Conservation (phyloP, 371 early-diverging fungal genomes). For the Funneliformis caledonium region DNA sequence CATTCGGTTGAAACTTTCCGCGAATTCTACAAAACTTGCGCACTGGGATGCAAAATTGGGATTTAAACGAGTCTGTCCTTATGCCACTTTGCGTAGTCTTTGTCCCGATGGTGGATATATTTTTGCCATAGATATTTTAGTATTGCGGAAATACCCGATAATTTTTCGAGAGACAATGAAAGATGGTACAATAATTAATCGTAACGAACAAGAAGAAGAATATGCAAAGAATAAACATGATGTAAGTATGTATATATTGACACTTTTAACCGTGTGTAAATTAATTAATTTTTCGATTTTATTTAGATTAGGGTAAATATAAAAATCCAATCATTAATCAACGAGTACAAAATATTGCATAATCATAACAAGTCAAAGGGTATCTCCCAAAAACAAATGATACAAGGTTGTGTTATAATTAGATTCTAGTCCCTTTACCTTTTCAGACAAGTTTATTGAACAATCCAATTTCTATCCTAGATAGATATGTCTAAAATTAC, state of each 20-base stretch:
- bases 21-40: constrained; percentile 68
- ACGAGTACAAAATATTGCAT: not conserved
- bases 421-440: not conserved
- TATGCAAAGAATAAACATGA: constrained; percentile 46
- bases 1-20: constrained; percentile 52
- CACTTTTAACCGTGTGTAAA: too few relatives aligned
- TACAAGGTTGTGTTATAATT: not conserved
- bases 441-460: not conserved
- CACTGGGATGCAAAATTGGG: constrained; percentile 77
- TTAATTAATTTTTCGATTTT: not conserved
- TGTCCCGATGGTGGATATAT: constrained; percentile 72
- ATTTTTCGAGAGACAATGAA: constrained; percentile 59
- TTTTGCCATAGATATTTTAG: constrained; percentile 68
- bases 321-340: constrained; percentile 13
- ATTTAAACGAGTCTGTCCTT: constrained; percentile 48
- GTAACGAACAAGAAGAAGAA: constrained; percentile 67
- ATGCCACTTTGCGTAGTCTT: constrained; percentile 53
- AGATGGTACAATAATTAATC: constrained; percentile 53
- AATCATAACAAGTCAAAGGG: constrained; percentile 10
- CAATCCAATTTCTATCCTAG: not conserved
- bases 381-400: not conserved
- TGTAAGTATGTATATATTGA: constrained; percentile 11
- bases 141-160: constrained; percentile 68
- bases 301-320: not conserved
- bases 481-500: not conserved